These are phyloP conservation scores for Sarocladiaceae sp. DNA, from an alignment of 2,329 filamentous ascomycete genomes.

Conservation along the genomic window DNA sequence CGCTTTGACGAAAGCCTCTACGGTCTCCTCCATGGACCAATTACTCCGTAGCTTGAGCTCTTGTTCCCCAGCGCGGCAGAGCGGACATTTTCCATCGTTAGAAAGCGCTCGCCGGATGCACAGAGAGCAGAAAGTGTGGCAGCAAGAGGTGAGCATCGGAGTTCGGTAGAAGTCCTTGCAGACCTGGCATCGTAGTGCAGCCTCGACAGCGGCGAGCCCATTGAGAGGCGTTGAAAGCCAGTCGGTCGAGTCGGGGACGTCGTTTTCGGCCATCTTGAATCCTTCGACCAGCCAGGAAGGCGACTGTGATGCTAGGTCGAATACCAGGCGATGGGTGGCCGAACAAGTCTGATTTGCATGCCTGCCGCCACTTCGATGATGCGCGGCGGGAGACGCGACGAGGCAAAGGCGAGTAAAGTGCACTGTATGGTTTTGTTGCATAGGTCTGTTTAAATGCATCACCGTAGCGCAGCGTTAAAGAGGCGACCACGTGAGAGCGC, in stretches of 20 bases:
- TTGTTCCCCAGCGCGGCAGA: conserved; percentile 73
- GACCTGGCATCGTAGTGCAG: conserved; percentile 85
- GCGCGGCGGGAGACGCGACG: conserved; percentile 8
- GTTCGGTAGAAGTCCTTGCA: conserved; percentile 97
- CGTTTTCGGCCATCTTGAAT: conserved; percentile 26
- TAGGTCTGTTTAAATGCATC: neutral
- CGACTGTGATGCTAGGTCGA: too few relatives aligned
- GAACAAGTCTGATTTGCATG: too few relatives aligned
- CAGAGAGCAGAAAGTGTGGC: conserved; percentile 92
- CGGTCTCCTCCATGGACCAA: conserved; percentile 76
- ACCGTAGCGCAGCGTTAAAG: neutral
- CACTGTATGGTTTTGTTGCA: neutral
- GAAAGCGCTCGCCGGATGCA: conserved; percentile 86
- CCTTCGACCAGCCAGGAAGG: too few relatives aligned
- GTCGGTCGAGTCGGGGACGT: conserved; percentile 73
- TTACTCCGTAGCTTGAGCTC: conserved; percentile 81
- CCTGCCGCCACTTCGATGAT: too few relatives aligned
- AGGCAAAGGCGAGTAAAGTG: conserved; percentile 4
- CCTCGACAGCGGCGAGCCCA: conserved; percentile 65
- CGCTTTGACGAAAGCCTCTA: conserved; percentile 67
- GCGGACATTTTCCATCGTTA: conserved; percentile 78
- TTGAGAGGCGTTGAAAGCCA: conserved; percentile 69
- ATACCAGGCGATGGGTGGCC: too few relatives aligned
- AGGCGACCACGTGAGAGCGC: conserved; percentile 28
- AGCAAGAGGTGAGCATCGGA: conserved; percentile 91